These are phyloP conservation scores for Aspergillus awamori DNA, from an alignment of 2,329 filamentous ascomycete species.

Conservation along the genomic window DNA sequence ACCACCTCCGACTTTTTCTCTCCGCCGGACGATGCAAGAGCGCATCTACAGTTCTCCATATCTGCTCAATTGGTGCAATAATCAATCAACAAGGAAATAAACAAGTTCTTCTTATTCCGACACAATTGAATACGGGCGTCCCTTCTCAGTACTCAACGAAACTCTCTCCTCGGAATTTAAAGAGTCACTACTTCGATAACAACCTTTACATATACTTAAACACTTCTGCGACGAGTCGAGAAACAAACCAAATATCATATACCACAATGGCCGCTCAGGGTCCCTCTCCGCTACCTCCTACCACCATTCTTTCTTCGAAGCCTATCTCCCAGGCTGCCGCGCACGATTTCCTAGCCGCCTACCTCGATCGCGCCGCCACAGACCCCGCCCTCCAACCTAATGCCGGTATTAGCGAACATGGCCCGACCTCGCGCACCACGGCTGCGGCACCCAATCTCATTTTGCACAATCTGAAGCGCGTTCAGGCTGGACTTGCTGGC, in stretches of 20 bases:
- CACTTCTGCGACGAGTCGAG: background rate
- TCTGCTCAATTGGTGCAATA: background rate
- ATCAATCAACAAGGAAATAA: too few species aligned
- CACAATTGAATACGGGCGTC: too few species aligned
- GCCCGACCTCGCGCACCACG: constrained; percentile 46
- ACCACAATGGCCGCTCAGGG: constrained; percentile 41
- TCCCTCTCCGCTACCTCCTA: constrained; percentile 42
- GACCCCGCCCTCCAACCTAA: constrained; percentile 49
- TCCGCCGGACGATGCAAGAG: background rate
- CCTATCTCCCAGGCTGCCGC: constrained; percentile 43
- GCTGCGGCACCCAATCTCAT: constrained; percentile 46
- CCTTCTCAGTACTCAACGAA: too few species aligned
- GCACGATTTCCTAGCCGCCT: constrained; percentile 47
- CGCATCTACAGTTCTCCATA: constrained; percentile 1
- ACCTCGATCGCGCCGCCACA: constrained; percentile 45
- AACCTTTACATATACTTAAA: background rate
- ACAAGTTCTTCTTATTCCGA: too few species aligned
- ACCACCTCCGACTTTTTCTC: constrained; percentile 26
- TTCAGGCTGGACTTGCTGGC: constrained; percentile 47
- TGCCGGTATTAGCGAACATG: constrained; percentile 47
- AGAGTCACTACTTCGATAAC: background rate
- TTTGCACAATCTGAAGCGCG: constrained; percentile 49
- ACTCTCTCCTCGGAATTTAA: too few species aligned
- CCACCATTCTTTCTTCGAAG: constrained; percentile 39
- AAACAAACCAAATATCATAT: background rate